A percentile compares a stretch with the other conserved stretches of the same genome.
phyloP scores from a whole-genome alignment of 73 alveolate genomes.

The Tetrahymena malaccensis region DNA sequence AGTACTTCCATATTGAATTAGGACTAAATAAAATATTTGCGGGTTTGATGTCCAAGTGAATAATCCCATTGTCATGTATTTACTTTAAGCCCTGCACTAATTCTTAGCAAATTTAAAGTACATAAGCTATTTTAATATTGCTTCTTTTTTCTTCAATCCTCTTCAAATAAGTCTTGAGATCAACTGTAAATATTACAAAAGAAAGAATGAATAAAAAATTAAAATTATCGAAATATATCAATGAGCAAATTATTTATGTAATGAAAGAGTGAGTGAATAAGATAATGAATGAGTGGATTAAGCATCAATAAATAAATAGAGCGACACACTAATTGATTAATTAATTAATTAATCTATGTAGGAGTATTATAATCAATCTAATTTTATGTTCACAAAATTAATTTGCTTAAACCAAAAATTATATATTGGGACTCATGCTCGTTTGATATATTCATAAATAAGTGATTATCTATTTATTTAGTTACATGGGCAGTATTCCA shows the following conservation, averaged over 20 bases:
- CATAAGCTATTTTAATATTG: neutral
- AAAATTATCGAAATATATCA: neutral
- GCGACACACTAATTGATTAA: no score
- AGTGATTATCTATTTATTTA: no score
- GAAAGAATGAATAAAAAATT: neutral
- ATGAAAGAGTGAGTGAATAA: neutral
- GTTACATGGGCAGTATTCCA: neutral
- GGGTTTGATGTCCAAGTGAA: neutral
- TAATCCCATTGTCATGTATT: neutral
- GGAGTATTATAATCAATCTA: no score
- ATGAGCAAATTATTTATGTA: neutral
- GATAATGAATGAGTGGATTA: no score
- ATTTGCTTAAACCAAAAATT: no score
- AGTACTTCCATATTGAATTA: neutral
- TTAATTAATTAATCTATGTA: no score
- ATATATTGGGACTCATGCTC: no score
- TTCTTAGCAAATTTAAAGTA: neutral
- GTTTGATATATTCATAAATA: no score
- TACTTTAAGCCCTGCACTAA: neutral
- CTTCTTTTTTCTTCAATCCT: neutral
- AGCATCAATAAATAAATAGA: no score
- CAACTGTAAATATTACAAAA: neutral
- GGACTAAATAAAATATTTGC: neutral
- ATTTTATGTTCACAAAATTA: no score
- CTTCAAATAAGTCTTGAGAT: neutral